These are phyloP conservation scores for Mycena albidolilacea DNA, from an alignment of 768 basidiomycete species.

Conservation along the genomic window DNA sequence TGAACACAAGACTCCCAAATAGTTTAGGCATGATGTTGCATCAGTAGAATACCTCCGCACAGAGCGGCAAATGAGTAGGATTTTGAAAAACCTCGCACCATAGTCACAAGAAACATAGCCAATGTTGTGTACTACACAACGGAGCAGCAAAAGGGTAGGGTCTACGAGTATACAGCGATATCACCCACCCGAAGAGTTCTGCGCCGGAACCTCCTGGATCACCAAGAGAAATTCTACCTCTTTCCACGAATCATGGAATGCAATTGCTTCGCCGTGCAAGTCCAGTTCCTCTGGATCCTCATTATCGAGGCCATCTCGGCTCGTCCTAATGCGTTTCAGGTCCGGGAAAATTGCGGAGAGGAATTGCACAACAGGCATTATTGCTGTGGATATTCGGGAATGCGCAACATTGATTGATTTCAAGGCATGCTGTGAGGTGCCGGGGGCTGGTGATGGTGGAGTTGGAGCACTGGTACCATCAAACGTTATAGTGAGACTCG, in stretches of 20 bases:
- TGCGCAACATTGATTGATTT: slow-evolving; percentile 14
- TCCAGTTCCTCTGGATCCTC: slow-evolving; percentile 8
- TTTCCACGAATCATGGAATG: slow-evolving; percentile 21
- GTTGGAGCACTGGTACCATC: slow-evolving; percentile 13
- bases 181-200: slow-evolving; percentile 11
- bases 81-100: no score
- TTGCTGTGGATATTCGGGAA: slow-evolving; percentile 18
- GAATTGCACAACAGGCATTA: slow-evolving; percentile 21
- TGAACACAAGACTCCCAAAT: no score
- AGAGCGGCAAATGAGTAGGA: no score
- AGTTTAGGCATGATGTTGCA: no score
- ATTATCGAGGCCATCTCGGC: slow-evolving; percentile 12
- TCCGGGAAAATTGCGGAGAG: slow-evolving; percentile 25
- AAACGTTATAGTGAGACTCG: not conserved
- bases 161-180: not conserved
- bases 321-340: slow-evolving; percentile 5
- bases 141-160: no score
- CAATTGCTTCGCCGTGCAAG: slow-evolving; percentile 13
- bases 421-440: slow-evolving; percentile 12
- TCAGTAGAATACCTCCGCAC: no score
- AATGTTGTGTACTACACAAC: no score
- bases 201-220: slow-evolving; percentile 6
- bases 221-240: slow-evolving; percentile 28
- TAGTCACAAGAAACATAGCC: no score
- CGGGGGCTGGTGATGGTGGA: not conserved